Evolutionary conservation across 257 asterid genomes (phyloP).

Genomic region (Petunia axillaris): DNA sequence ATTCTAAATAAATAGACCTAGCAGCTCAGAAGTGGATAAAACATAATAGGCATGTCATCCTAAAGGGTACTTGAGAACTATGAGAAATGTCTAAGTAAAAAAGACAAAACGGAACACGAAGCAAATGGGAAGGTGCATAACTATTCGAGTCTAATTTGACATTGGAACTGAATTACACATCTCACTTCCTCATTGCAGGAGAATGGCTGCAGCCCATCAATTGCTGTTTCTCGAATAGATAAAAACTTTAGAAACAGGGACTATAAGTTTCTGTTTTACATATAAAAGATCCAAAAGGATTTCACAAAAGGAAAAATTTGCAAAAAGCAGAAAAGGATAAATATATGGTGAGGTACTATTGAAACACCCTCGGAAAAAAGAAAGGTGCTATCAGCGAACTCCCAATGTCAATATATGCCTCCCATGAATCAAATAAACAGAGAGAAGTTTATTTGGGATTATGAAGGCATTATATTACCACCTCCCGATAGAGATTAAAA

Average conservation of each 20-base stretch:
- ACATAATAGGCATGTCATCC: not conserved
- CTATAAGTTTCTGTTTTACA: not conserved
- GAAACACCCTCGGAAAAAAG: slow-evolving; percentile 42
- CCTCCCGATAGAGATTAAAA: not conserved
- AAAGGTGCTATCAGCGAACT: slow-evolving; percentile 51
- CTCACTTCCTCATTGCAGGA: not conserved
- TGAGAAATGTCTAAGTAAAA: not conserved
- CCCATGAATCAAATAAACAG: slow-evolving; percentile 63
- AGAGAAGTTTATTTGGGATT: slow-evolving; percentile 38
- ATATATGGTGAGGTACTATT: slow-evolving; percentile 47
- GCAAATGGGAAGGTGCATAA: not conserved
- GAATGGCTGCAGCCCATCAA: slow-evolving; percentile 14
- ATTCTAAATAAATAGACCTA: not conserved
- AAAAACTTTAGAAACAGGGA: not conserved
- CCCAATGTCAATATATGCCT: slow-evolving; percentile 47
- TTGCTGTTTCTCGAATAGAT: not conserved
- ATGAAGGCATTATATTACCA: slow-evolving; percentile 35
- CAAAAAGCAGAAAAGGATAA: not conserved
- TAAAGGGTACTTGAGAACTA: not conserved
- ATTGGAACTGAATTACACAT: not conserved
- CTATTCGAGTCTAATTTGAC: not conserved
- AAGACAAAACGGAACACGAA: not conserved
- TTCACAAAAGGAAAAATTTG: not conserved
- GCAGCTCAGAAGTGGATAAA: not conserved
- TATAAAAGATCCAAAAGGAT: not conserved